Base-by-base conservation (phyloP, 495 filamentous ascomycete species). In the Talaromyces thailandensis region DNA sequence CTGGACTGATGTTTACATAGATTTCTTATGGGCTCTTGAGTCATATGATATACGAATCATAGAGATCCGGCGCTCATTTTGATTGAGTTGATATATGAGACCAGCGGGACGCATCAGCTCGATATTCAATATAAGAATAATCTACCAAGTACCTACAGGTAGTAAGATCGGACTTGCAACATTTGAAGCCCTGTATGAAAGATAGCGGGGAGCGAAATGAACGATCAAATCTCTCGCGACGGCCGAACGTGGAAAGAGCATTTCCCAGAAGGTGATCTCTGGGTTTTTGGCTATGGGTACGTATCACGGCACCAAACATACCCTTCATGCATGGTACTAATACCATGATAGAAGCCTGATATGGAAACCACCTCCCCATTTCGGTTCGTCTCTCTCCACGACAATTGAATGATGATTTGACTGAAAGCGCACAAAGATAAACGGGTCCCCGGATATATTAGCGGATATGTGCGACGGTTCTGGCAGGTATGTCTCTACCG, bases 311-410 rank as follows among this genome's bases (percentile, higher is more conserved):
- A 48, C 9, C 56, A 24, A 1, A n/a, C 25, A 58, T 21, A 43
- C 26, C 6, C 16, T 43, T 43, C n/a, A 24, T 45, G 24, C 16
- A 3, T 9, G 5, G 6, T 52, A 32, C 23, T 55, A 26, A 57
- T 37, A 28, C 53, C 14, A 57, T 37, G 16, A 57, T 65, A 98
- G 93, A 74, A 96, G 91, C 64, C 78, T 98, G 72, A 98, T 98
- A 62, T 98, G 93, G 93, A 98, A 98, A 71, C 93, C 94, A 25
- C 95, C 94, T 56, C 94, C 95, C 57, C 89, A 96, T 70, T 96
- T 87, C 72, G 93, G 94, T 97, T 86, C 61, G 79, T 74, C 29
- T 50, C 16, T 57, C 18, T n/a, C 35, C 12, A n/a, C n/a, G n/a
- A n/a, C n/a, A n/a, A n/a, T n/a, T n/a, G n/a, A n/a, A n/a, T n/a